Evolutionary conservation across 1,284 basidiomycete species (phyloP).

Genomic region (Gomphus bonarii): DNA sequence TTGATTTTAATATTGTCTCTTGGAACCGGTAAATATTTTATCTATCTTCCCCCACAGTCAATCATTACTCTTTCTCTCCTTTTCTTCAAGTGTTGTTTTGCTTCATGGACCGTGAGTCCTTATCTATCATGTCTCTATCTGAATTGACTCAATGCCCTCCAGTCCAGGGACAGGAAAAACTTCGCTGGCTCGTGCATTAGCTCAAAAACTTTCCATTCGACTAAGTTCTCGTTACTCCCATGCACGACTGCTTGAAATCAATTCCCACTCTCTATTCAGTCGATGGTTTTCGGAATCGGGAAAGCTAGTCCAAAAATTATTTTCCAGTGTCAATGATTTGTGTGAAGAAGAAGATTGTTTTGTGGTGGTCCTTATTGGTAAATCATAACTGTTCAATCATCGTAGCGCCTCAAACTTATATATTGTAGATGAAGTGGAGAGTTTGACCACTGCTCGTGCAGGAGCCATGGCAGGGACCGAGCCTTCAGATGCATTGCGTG

Average conservation of each 20-base stretch:
- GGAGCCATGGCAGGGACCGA: slow-evolving; percentile 93
- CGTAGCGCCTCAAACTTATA: neutral
- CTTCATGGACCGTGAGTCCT: slow-evolving; percentile 71
- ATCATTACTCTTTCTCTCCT: neutral
- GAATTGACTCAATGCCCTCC: neutral
- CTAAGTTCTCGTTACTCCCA: slow-evolving; percentile 55
- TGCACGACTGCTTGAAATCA: slow-evolving; percentile 90
- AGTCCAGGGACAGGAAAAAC: slow-evolving; percentile 95
- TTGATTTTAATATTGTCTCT: slow-evolving; percentile 87
- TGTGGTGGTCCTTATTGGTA: slow-evolving; percentile 91
- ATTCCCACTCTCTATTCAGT: slow-evolving; percentile 92
- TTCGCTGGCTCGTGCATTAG: slow-evolving; percentile 85
- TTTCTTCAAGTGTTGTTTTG: slow-evolving; percentile 53
- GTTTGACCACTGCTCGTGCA: slow-evolving; percentile 85
- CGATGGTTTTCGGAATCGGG: slow-evolving; percentile 99
- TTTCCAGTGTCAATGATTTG: slow-evolving; percentile 82
- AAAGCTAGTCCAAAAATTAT: slow-evolving; percentile 93
- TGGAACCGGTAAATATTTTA: slow-evolving; percentile 66
- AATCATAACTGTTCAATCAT: neutral
- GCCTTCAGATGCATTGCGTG: slow-evolving; percentile 90
- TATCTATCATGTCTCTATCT: neutral
- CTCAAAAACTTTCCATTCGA: slow-evolving; percentile 92
- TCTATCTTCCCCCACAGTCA: neutral
- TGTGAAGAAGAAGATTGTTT: slow-evolving; percentile 86
- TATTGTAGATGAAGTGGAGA: slow-evolving; percentile 86